These are phyloP conservation scores for Cinchona pubescens DNA, from an alignment of 257 asterid species.

Conservation along the genomic window DNA sequence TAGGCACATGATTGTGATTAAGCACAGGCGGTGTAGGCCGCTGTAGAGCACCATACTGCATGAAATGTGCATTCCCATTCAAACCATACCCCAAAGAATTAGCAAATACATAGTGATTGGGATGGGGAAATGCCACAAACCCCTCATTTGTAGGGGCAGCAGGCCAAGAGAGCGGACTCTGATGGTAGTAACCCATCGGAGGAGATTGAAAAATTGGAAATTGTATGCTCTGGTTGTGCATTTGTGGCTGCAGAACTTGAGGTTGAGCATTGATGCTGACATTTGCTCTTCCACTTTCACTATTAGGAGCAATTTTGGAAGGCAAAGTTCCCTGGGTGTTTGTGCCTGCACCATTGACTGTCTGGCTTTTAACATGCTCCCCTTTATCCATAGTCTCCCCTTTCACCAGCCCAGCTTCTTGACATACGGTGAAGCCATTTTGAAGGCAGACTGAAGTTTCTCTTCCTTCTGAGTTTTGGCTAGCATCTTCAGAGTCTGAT, in stretches of 20 bases:
- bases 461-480: constrained; percentile 63
- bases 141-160: constrained; percentile 66
- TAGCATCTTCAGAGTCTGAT: constrained; percentile 81
- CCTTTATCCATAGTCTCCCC: constrained; percentile 24
- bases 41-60: constrained; percentile 69
- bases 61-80: constrained; percentile 53
- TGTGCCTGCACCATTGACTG: constrained; percentile 30
- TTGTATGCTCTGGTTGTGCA: constrained; percentile 56
- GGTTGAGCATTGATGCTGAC: constrained; percentile 43
- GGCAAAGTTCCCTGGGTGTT: constrained; percentile 29
- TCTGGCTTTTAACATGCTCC: constrained; percentile 31
- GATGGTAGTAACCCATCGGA: constrained; percentile 68
- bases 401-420: constrained; percentile 24
- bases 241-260: constrained; percentile 51
- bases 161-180: constrained; percentile 65
- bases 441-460: constrained; percentile 41
- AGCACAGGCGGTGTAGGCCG: constrained; percentile 53
- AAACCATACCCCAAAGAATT: constrained; percentile 58
- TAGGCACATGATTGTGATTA: constrained; percentile 51
- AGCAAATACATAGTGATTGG: constrained; percentile 63
- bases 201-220: constrained; percentile 72
- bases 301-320: constrained; percentile 34
- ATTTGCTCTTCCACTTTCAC: constrained; percentile 41
- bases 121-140: constrained; percentile 55
- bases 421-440: constrained; percentile 36